These are phyloP conservation scores for Geotrichum armillariae DNA, from an alignment of 1,139 yeast genomes.

Conservation along the genomic window DNA sequence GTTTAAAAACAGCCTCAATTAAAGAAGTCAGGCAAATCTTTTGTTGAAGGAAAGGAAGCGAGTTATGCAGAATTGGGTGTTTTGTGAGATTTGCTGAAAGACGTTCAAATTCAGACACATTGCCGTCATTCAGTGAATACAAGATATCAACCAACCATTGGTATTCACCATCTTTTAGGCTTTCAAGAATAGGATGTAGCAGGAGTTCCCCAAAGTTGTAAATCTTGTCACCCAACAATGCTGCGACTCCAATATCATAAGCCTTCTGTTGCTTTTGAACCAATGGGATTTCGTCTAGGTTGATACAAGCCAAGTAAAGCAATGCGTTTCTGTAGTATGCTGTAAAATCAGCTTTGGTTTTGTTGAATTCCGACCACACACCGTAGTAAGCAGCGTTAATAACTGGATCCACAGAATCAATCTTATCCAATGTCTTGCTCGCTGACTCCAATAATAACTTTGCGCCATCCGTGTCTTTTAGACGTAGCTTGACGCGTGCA, in stretches of 20 bases:
- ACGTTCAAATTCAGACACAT: slow-evolving; percentile 62
- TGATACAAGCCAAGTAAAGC: slow-evolving; percentile 62
- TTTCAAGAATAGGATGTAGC: slow-evolving; percentile 77
- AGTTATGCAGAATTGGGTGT: slow-evolving; percentile 59
- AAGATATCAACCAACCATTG: slow-evolving; percentile 76
- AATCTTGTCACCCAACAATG: slow-evolving; percentile 85
- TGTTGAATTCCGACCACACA: slow-evolving; percentile 75
- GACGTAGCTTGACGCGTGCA: slow-evolving; percentile 65
- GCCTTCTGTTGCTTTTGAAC: slow-evolving; percentile 63
- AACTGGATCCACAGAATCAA: slow-evolving; percentile 63
- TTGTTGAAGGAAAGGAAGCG: slow-evolving; percentile 74
- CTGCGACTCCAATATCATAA: slow-evolving; percentile 81
- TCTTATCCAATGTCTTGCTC: slow-evolving; percentile 56
- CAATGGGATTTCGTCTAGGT: slow-evolving; percentile 51
- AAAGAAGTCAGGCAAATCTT: slow-evolving; percentile 91
- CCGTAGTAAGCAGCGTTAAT: slow-evolving; percentile 83
- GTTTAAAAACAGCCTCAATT: slow-evolving; percentile 80
- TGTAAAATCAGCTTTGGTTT: slow-evolving; percentile 75
- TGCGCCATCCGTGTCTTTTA: slow-evolving; percentile 62
- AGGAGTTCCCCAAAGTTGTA: slow-evolving; percentile 95
- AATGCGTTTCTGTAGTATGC: slow-evolving; percentile 70
- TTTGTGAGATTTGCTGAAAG: slow-evolving; percentile 45
- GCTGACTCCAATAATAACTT: slow-evolving; percentile 66
- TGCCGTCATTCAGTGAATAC: slow-evolving; percentile 73
- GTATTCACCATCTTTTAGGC: slow-evolving; percentile 53